Conservation (phyloP, 2,329 filamentous ascomycete species). For the Sporothrix schenckii region DNA sequence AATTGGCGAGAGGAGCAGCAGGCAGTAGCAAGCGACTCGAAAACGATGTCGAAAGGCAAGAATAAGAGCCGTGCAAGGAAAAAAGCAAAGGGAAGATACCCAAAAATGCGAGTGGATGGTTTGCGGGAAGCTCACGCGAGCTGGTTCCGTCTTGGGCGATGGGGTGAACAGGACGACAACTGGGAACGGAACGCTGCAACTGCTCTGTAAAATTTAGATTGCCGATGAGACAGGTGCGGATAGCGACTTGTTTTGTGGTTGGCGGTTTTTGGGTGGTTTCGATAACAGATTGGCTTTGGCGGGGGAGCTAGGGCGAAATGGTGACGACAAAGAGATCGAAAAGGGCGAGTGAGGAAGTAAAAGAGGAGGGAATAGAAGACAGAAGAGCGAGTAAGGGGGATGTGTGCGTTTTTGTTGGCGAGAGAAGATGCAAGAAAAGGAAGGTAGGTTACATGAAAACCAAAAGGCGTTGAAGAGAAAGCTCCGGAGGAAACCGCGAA, state of each 20-base stretch:
- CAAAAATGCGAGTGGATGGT: not conserved
- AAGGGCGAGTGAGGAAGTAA: not conserved
- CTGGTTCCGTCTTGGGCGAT: conserved; percentile 16
- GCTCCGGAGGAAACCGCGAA: not conserved
- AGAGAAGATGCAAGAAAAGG: not conserved
- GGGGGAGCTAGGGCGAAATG: not conserved
- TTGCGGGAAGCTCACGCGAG: conserved; percentile 13
- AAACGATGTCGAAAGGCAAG: conserved; percentile 1
- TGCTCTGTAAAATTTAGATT: not conserved
- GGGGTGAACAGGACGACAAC: not conserved
- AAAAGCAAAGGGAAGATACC: not conserved
- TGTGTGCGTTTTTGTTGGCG: not conserved
- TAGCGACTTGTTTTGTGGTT: conserved; percentile 6
- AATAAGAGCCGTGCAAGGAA: not conserved
- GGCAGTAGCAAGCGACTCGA: not conserved
- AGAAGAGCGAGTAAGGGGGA: not conserved
- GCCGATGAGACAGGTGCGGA: not conserved
- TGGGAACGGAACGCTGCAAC: not conserved
- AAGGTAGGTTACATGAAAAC: not conserved
- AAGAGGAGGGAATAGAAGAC: not conserved
- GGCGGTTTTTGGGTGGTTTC: not conserved
- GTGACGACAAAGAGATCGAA: not conserved
- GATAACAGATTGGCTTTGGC: conserved; percentile 18
- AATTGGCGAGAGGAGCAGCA: not conserved
- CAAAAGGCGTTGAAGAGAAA: conserved; percentile 13